Conservation (phyloP, 2,329 filamentous ascomycete species). For the Alternaria arbusti region DNA sequence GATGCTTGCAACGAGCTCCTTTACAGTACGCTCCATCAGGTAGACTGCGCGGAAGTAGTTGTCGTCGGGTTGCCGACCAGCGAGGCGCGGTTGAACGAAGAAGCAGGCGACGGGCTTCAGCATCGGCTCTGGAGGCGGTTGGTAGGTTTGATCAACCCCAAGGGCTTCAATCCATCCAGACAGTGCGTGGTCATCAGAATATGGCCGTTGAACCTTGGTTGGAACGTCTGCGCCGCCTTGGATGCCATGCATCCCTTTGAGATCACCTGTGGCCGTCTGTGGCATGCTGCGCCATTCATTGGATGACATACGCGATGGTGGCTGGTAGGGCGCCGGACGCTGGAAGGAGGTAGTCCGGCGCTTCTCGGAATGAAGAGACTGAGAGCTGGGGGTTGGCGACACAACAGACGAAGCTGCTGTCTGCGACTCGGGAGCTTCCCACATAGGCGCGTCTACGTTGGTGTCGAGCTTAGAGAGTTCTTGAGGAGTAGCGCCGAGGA, state of each 20-base stretch:
- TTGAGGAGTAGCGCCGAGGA: slow-evolving; percentile 70
- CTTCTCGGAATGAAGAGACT: slow-evolving; percentile 51
- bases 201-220: slow-evolving; percentile 63
- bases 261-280: slow-evolving; percentile 59
- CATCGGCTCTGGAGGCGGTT: slow-evolving; percentile 74
- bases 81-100: slow-evolving; percentile 70
- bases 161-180: slow-evolving; percentile 89
- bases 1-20: slow-evolving; percentile 75
- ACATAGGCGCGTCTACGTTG: slow-evolving; percentile 50
- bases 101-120: slow-evolving; percentile 86
- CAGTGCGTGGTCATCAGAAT: slow-evolving; percentile 68
- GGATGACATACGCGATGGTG: slow-evolving; percentile 53
- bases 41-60: slow-evolving; percentile 88
- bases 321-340: slow-evolving; percentile 52
- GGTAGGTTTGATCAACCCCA: slow-evolving; percentile 86
- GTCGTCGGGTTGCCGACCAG: slow-evolving; percentile 57
- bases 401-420: slow-evolving; percentile 62
- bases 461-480: slow-evolving; percentile 63
- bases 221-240: slow-evolving; percentile 55
- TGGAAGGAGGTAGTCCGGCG: slow-evolving; percentile 53
- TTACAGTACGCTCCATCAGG: slow-evolving; percentile 75
- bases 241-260: slow-evolving; percentile 53
- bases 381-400: slow-evolving; percentile 57
- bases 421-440: slow-evolving; percentile 60
- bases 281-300: slow-evolving; percentile 66